These are phyloP conservation scores for Taphrina wiesneri DNA, from an alignment of 1,139 yeast species.

Conservation along the genomic window DNA sequence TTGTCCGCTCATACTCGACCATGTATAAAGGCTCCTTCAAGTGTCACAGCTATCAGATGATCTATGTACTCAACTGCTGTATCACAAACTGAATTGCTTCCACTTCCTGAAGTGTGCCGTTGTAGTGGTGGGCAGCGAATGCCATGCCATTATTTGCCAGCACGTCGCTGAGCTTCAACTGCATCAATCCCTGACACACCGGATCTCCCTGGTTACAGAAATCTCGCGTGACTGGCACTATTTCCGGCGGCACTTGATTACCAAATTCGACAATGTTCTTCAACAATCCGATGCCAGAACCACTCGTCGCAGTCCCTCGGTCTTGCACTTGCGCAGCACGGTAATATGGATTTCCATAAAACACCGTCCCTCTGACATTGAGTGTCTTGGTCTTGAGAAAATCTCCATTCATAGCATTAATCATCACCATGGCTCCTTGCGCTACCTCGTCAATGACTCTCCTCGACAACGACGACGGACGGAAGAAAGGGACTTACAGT, in stretches of 20 bases:
- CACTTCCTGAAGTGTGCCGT: constrained; percentile 1
- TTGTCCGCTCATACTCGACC: background rate
- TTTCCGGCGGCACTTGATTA: background rate
- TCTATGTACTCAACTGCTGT: constrained; percentile 13
- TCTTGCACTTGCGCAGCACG: constrained; percentile 1
- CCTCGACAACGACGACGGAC: background rate
- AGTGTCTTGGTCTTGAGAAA: background rate
- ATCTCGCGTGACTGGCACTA: constrained; percentile 13
- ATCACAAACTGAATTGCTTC: constrained; percentile 15
- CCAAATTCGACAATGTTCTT: constrained; percentile 7
- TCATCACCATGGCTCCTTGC: constrained; percentile 29
- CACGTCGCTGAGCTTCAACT: background rate
- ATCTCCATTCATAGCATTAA: constrained; percentile 1
- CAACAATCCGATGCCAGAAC: constrained; percentile 10
- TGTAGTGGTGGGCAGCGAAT: constrained; percentile 16
- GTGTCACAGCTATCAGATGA: background rate
- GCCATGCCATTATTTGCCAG: background rate
- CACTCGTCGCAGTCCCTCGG: constrained; percentile 19
- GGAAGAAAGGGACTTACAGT: constrained; percentile 5
- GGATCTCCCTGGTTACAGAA: constrained; percentile 20
- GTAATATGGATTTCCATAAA: constrained; percentile 19
- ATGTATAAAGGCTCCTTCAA: background rate
- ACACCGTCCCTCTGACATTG: background rate
- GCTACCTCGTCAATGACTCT: background rate
- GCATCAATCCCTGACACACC: constrained; percentile 10